Percentiles rank a stretch among this genome's conserved stretches.
Evolutionary conservation across 225 moss, liverwort and hornwort genomes (phyloP).

Genomic region (Takakia lepidozioides): DNA sequence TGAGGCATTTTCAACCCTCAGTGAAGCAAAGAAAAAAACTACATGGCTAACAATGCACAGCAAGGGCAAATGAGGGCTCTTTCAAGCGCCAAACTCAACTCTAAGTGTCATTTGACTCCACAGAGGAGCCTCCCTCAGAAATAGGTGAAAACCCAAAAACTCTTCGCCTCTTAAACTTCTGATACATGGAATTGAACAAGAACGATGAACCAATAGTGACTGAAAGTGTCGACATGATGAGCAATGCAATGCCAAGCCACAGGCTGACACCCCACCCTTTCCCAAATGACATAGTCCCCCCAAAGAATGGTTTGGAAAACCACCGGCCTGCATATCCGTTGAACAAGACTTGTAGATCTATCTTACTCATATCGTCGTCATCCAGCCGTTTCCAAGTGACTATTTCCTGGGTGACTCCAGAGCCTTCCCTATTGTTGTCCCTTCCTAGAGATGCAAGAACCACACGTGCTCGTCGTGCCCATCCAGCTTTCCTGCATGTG

Average conservation of each 20-base stretch:
- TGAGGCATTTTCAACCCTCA: too few relatives aligned
- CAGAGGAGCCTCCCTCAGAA: slow-evolving; percentile 27
- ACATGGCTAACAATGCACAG: too few relatives aligned
- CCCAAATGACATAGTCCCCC: slow-evolving; percentile 35
- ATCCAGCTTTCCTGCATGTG: slow-evolving; percentile 63
- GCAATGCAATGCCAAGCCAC: slow-evolving; percentile 35
- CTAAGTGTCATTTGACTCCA: slow-evolving; percentile 42
- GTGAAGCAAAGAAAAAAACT: too few relatives aligned
- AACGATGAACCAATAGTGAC: slow-evolving; percentile 24
- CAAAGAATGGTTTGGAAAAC: slow-evolving; percentile 54
- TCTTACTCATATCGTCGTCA: slow-evolving; percentile 36
- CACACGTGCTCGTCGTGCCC: slow-evolving; percentile 77
- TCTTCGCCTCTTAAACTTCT: slow-evolving; percentile 31
- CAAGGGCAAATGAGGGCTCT: too few relatives aligned
- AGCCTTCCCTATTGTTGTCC: slow-evolving; percentile 22
- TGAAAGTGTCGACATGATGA: slow-evolving; percentile 33
- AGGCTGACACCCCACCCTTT: slow-evolving; percentile 20
- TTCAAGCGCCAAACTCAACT: slow-evolving; percentile 11
- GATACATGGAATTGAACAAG: slow-evolving; percentile 19
- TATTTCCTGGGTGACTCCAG: slow-evolving; percentile 46
- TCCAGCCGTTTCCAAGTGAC: slow-evolving; percentile 86
- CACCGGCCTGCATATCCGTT: slow-evolving; percentile 65
- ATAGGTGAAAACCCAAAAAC: slow-evolving; percentile 16
- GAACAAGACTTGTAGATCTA: slow-evolving; percentile 64
- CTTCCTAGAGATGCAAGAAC: slow-evolving; percentile 63